A percentile compares a stretch with the other conserved stretches of the same genome.
phyloP scores from a whole-genome alignment of 2,329 filamentous ascomycete species.

The Diaporthe australafricana region DNA sequence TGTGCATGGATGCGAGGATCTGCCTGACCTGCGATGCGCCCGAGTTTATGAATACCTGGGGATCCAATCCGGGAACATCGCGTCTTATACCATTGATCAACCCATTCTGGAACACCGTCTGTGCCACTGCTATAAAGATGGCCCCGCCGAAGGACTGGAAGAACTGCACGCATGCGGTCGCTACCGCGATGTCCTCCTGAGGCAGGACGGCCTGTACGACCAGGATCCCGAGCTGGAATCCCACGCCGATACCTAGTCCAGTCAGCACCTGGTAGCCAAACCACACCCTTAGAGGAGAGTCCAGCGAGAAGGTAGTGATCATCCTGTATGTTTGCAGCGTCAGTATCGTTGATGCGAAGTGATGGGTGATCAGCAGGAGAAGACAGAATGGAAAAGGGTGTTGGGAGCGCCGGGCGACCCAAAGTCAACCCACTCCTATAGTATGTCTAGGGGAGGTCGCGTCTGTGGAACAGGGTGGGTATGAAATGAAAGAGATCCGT shows the following conservation, averaged over 20 bases:
- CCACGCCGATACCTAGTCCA: constrained; percentile 60
- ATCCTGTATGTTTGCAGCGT: constrained; percentile 50
- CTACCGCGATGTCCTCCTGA: constrained; percentile 59
- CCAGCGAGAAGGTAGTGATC: constrained; percentile 61
- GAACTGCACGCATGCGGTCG: constrained; percentile 64
- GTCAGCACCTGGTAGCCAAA: constrained; percentile 67
- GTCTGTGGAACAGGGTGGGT: background rate
- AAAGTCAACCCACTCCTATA: background rate
- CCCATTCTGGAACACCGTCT: constrained; percentile 75
- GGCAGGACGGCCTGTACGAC: constrained; percentile 63
- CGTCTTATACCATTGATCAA: constrained; percentile 58
- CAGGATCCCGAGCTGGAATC: constrained; percentile 58
- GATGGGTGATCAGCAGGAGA: background rate
- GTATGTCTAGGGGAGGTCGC: background rate
- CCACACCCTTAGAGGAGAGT: constrained; percentile 60
- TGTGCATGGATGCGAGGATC: constrained; percentile 55
- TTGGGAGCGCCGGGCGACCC: background rate
- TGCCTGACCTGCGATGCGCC: constrained; percentile 55
- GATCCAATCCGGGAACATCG: constrained; percentile 33
- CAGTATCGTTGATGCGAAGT: background rate
- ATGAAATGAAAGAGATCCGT: background rate
- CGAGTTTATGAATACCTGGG: constrained; percentile 34
- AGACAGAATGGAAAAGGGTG: background rate
- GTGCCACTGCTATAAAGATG: constrained; percentile 71
- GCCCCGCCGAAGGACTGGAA: constrained; percentile 74